Base-by-base conservation (phyloP, 352 stramenopile species). In the Phytophthora pseudosyringae region DNA sequence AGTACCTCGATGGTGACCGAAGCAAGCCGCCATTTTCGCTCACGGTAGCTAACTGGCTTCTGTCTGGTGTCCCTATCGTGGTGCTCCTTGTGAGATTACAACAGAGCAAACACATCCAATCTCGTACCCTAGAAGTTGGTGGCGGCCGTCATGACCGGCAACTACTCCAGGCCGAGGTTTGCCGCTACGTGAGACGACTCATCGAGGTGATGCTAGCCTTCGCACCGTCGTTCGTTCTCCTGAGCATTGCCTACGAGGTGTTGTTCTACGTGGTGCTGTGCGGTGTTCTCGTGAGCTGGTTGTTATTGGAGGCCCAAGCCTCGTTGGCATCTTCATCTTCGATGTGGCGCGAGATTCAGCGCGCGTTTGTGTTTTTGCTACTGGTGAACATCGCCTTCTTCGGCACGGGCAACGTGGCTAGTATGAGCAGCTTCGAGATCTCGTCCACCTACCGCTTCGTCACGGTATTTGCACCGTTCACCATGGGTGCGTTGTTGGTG, bases 211-310 rank as follows among this genome's bases (percentile, higher is more conserved):
- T 89, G 51, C 47, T 89, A 3, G 78, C 76, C 5, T 77, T 93
- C 35, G 78, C 77, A 4, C 85, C 85, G 13, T 73, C 80, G 2
- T 95, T 83, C 45, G 60, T 88, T 32, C 55, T 94, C 15, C 56
- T 95, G n/a, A 93, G 85, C 50, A 93, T 95, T 51, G 88, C 86
- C 32, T 95, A 93, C 70, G 87, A 95, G 59, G 83, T 94, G 45
- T 68, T 91, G 26, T 95, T 95, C 57, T 94, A 86, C 59, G 72
- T 78, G 40, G 73, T 75, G 28, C 73, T 95, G 4, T 78, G 71
- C 39, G 67, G 62, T 21, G 67, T 89, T 62, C 73, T 94, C 8
- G 61, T 86, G 28, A 74, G 71, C 21, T 95, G 87, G 87, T 44
- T 94, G 35, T 41, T 78, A 0, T 38, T 92, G 16, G 87, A 95